phyloP scores from a whole-genome alignment of 2,329 filamentous ascomycete species.

The Basipetospora sp. region DNA sequence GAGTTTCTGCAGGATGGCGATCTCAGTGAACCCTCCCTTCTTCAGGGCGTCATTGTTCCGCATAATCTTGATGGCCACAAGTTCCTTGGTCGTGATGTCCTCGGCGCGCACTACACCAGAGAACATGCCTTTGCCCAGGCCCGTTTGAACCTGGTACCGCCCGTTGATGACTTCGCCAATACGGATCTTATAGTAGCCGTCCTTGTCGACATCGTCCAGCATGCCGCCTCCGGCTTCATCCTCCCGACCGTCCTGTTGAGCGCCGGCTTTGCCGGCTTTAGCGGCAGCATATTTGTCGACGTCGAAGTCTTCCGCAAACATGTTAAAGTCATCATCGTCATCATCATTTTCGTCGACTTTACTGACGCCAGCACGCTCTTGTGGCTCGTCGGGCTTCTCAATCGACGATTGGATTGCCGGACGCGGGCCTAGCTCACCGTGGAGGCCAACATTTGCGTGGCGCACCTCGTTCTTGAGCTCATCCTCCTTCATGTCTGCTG shows the following conservation, averaged over 20 bases:
- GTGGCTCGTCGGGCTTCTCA: slow-evolving; percentile 11
- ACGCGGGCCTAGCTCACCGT: slow-evolving; percentile 25
- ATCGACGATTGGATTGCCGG: slow-evolving; percentile 3
- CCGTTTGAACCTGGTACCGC: slow-evolving; percentile 77
- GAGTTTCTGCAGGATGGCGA: slow-evolving; percentile 79
- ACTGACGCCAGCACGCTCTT: slow-evolving; percentile 33
- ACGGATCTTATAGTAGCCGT: slow-evolving; percentile 93
- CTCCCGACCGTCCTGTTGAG: slow-evolving; percentile 31
- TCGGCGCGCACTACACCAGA: slow-evolving; percentile 84
- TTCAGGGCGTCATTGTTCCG: slow-evolving; percentile 86
- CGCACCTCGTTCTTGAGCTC: slow-evolving; percentile 54
- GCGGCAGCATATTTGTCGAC: slow-evolving; percentile 49
- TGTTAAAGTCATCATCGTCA: slow-evolving; percentile 62
- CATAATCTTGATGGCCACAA: slow-evolving; percentile 96
- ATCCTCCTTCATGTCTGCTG: slow-evolving; percentile 75
- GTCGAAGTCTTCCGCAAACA: slow-evolving; percentile 75
- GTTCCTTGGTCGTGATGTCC: slow-evolving; percentile 56
- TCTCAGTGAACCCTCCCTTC: slow-evolving; percentile 87
- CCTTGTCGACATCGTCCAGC: slow-evolving; percentile 82
- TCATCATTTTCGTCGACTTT: slow-evolving; percentile 48
- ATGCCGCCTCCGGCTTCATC: slow-evolving; percentile 59
- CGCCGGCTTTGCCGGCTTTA: slow-evolving; percentile 24
- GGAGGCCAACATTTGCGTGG: slow-evolving; percentile 38
- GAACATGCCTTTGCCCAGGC: slow-evolving; percentile 87
- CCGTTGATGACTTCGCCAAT: slow-evolving; percentile 79